Evolutionary conservation across 352 stramenopile species (phyloP), one percentile per base, ranked within the genome.

Genomic region (Globisporangium cederbergense): DNA sequence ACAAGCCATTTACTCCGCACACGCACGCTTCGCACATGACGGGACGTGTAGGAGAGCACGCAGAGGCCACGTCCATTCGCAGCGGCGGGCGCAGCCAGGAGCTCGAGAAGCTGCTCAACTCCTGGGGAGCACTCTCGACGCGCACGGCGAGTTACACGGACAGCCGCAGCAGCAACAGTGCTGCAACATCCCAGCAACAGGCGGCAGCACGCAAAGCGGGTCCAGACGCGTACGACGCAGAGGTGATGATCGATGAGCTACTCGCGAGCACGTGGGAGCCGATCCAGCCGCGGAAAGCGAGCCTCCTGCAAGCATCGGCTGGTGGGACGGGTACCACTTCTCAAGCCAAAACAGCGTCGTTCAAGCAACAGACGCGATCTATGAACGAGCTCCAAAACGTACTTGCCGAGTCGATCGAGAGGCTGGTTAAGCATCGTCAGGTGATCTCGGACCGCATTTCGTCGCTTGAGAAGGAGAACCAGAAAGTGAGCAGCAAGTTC

Each of bases 211-310:
- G 51, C 3, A 64, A 56, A 1, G 42, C 10, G 8, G 46, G 32
- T 7, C 53, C 36, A 16, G 20, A 59, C 3, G 20, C 25, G 13
- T 94, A 89, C 67, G 73, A 88, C 34, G 78, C 78, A 6, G 86
- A 92, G 52, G 72, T 71, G 56, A 92, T 94, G 86, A 77, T 94
- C 60, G 83, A 94, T 60, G 79, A 94, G 66, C 73, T 94, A 46
- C 75, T 92, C 0, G 70, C 70, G 32, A 89, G 71, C 60, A 81
- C 78, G 32, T 90, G 81, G 81, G 72, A 74, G 46, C 69, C 74
- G 3, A 47, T 55, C 20, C 42, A 45, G 22, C 22, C 34, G 43
- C 70, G 72, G 14, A 65, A 65, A 2, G 60, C 42, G 22, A 79
- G 73, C 28, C 18, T 67, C 18, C 47, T 50, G 13, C 42, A 16